Evolutionary conservation across 2,329 filamentous ascomycete genomes (phyloP).

Genomic region (Penicillium polonicum): DNA sequence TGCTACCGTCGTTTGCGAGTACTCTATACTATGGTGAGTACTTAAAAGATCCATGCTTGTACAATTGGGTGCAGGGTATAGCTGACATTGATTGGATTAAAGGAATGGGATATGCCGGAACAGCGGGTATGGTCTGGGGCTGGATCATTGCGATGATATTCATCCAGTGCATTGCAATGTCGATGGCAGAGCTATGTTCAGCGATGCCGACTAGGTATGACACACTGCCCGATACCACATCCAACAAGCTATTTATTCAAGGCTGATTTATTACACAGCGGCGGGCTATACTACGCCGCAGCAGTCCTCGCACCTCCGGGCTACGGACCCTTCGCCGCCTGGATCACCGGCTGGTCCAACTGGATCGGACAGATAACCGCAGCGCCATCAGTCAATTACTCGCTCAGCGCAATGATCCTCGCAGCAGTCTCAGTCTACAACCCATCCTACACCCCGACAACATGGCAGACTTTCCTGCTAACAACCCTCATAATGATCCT

Average conservation of each 20-base stretch:
- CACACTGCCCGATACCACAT: no score
- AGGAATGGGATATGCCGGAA: constrained; percentile 56
- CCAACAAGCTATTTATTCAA: background rate
- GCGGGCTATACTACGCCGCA: constrained; percentile 71
- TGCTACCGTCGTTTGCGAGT: constrained; percentile 69
- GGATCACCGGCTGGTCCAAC: constrained; percentile 69
- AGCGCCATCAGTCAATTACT: constrained; percentile 66
- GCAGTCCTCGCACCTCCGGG: constrained; percentile 67
- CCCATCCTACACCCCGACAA: constrained; percentile 62
- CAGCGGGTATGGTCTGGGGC: constrained; percentile 70
- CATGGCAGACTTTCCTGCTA: constrained; percentile 68
- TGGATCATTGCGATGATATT: constrained; percentile 73
- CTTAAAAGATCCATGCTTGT: background rate
- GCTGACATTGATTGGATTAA: constrained; percentile 4
- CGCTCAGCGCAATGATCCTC: constrained; percentile 67
- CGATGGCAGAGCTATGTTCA: constrained; percentile 69
- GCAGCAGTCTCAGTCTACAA: constrained; percentile 68
- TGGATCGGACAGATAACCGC: constrained; percentile 67
- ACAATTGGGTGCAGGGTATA: background rate
- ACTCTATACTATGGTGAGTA: constrained; percentile 66
- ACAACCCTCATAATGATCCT: constrained; percentile 66
- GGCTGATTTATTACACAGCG: constrained; percentile 37
- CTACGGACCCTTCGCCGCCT: constrained; percentile 66
- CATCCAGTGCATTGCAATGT: constrained; percentile 67
- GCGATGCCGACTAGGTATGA: constrained; percentile 66